Conservation (phyloP, 306 rosid genomes). For the Lithocarpus polystachyus region DNA sequence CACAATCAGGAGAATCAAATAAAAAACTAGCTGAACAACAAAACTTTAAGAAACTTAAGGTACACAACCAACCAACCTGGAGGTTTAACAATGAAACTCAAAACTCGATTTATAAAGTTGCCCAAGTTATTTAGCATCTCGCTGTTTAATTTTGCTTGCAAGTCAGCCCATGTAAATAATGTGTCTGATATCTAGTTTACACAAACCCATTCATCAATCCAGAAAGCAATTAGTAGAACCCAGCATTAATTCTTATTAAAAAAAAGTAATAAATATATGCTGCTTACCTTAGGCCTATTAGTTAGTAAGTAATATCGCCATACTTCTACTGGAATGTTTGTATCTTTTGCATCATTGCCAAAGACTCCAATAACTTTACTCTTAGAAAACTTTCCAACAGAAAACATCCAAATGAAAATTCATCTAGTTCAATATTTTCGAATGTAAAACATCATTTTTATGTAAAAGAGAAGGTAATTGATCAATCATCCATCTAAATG, state of each 20-base stretch:
- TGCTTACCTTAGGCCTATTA: conserved; percentile 87
- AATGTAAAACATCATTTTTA: conserved; percentile 13
- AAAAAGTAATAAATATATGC: neutral
- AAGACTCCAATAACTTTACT: conserved; percentile 93
- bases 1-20: neutral
- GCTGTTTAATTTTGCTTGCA: conserved; percentile 87
- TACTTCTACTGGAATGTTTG: conserved; percentile 89
- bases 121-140: conserved; percentile 93
- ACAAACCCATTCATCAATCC: conserved; percentile 1
- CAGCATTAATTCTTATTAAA: too few relatives aligned
- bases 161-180: conserved; percentile 83
- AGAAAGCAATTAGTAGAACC: neutral
- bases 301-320: conserved; percentile 95
- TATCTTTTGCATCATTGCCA: conserved; percentile 93
- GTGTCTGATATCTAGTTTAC: conserved; percentile 77
- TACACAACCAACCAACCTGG: conserved; percentile 52
- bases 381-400: conserved; percentile 87
- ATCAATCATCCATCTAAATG: conserved; percentile 9
- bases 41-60: neutral
- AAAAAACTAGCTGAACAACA: neutral
- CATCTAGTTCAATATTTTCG: conserved; percentile 2
- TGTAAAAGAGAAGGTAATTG: neutral
- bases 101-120: conserved; percentile 84
- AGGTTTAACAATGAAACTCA: conserved; percentile 96
- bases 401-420: neutral